Evolutionary conservation across 2,329 filamentous ascomycete genomes (phyloP), one percentile per base, ranked within the genome.

Genomic region (Lasiodiplodia citricola): DNA sequence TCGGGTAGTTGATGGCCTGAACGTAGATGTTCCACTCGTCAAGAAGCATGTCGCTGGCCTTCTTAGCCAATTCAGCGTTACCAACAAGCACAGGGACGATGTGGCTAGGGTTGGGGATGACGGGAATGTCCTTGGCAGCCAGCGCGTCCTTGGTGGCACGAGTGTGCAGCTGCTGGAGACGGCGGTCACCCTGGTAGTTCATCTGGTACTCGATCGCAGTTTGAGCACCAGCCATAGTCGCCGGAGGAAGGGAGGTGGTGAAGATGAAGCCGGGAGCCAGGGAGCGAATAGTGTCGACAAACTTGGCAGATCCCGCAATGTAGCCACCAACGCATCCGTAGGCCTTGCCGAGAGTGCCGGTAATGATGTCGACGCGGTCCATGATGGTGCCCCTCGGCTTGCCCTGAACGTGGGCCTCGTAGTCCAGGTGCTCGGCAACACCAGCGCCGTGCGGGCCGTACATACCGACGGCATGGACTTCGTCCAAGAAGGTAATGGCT

Each of bases 391-490:
- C 94, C 72, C 87, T 81, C 13, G 93, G 90, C 73, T 87, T 86
- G 68, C 94, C 93, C 67, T 89, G 87, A 69, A 87, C 86, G 79
- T 98, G 94, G 10, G 91, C 90, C 77, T 97, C 93, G 78, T 92
- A 99, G 79, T 99, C 95, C 63, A 99, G 89, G 80, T 99, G 96
- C 83, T 99, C 96, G 41, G 96, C 96, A 55, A 99, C 96, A 81
- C 96, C 96, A 69, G 94, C 96, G 71, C 96, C 96, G 76, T 93
- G 90, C 78, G 96, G 94, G 77, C 96, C 96, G 81, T 99, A 99
- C 96, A 99, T 98, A 78, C 96, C 96, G 25, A 99, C 96, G 55
- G 96, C 96, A 83, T 99, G 96, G 70, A 99, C 96, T 88, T 99
- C 96, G 79, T 99, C 96, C 78, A 97, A 86, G 81, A 99, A 99